Conservation (phyloP, 2,329 filamentous ascomycete genomes). For the Neurospora sp. region DNA sequence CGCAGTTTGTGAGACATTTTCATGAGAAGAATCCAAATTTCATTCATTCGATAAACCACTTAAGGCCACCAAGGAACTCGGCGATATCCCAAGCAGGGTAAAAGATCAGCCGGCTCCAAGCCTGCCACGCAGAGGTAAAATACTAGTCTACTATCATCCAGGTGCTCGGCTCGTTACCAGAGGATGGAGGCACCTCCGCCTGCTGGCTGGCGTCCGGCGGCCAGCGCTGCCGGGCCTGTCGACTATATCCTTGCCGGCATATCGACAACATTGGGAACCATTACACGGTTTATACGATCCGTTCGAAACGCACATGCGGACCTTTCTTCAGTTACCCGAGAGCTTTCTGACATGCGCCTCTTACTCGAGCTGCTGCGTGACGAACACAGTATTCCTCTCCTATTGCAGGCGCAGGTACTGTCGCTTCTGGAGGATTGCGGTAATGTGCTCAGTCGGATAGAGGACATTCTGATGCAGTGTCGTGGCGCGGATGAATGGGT, state of each 20-base stretch:
- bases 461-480: slow-evolving; percentile 10
- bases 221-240: slow-evolving; percentile 7
- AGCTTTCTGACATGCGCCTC: slow-evolving; percentile 18
- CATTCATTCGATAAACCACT: not conserved
- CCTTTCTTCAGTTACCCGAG: slow-evolving; percentile 16
- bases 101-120: not conserved
- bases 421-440: slow-evolving; percentile 14
- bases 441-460: slow-evolving; percentile 12
- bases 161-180: not conserved
- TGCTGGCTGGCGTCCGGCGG: not conserved
- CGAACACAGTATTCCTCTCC: slow-evolving; percentile 12
- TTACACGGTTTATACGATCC: slow-evolving; percentile 18
- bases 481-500: slow-evolving; percentile 9
- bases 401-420: slow-evolving; percentile 12
- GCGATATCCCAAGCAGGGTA: not conserved
- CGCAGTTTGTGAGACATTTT: not conserved
- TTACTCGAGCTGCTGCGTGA: slow-evolving; percentile 17
- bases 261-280: slow-evolving; percentile 14
- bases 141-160: not conserved
- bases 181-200: not conserved
- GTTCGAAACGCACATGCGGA: slow-evolving; percentile 16
- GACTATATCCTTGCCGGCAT: slow-evolving; percentile 16
- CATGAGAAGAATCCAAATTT: not conserved
- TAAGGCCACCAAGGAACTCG: not conserved
- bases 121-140: not conserved